Percentiles rank a stretch among this genome's conserved stretches.
These are phyloP conservation scores for Sequoia sempervirens DNA, from an alignment of 75 land plant species.

Conservation along the genomic window DNA sequence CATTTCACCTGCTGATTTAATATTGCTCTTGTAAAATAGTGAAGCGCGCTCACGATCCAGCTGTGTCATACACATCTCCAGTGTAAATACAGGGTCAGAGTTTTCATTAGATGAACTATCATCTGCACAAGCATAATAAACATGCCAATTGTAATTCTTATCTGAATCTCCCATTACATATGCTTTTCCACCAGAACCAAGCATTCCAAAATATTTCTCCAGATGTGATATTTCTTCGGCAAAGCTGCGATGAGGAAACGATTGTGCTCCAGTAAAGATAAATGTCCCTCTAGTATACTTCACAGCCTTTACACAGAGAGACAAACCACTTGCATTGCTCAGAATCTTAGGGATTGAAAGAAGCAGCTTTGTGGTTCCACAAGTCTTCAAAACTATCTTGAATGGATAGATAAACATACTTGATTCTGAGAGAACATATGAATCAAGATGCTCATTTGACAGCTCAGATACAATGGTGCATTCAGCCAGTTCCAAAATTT, in stretches of 20 bases:
- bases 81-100: conserved; percentile 25
- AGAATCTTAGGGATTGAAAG: conserved; percentile 53
- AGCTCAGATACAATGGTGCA: conserved; percentile 71
- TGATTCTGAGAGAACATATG: conserved; percentile 24
- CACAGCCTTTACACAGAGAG: conserved; percentile 29
- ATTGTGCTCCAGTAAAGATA: too few species aligned
- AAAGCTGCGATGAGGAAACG: too few species aligned
- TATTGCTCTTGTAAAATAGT: conserved; percentile 13
- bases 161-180: conserved; percentile 45
- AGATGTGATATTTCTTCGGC: too few species aligned
- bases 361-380: conserved; percentile 79
- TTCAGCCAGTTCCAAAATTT: conserved; percentile 46
- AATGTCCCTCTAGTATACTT: conserved; percentile 27
- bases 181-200: conserved; percentile 44
- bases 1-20: conserved; percentile 37
- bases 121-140: conserved; percentile 52
- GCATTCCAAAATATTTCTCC: too few species aligned
- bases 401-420: conserved; percentile 14
- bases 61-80: conserved; percentile 40
- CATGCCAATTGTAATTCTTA: conserved; percentile 56
- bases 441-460: conserved; percentile 55
- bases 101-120: background rate
- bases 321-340: conserved; percentile 25
- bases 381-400: conserved; percentile 75
- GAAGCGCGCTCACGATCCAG: conserved; percentile 17